Base-by-base conservation (phyloP, 768 basidiomycete genomes). In the Suillus plorans region DNA sequence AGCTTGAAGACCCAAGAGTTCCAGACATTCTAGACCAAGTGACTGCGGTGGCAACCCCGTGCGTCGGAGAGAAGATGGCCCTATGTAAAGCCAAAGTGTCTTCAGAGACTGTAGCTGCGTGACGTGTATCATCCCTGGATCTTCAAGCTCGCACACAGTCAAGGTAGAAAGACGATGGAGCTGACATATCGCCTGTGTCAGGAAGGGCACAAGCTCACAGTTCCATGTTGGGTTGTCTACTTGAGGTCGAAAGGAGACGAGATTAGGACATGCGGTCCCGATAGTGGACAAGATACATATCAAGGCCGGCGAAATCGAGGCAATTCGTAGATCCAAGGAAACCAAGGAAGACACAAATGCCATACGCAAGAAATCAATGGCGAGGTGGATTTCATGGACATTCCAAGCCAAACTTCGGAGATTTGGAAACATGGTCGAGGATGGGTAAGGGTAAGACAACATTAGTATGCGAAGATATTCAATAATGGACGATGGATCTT, bases 391-490 rank as follows among this genome's bases (percentile, higher is more conserved):
- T 20, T 68, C 56, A 31, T 60, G 45, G 64, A 69, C 67, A 50
- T 69, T 67, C 74, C 74, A 76, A 39, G 68, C 53, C 28, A 75
- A 66, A 31, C 69, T 64, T 0, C 49, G 71, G 25, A 74, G 70
- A 18, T 71, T 74, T 5, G 74, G 73, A 28, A 76, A 71, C 8
- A 76, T 41, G 0, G 73, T 71, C 7, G 68, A 50, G 0, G 71
- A 61, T 0, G 69, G 65, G 22, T 65, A 64, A 0, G 67, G 59
- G 13, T 67, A 64, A n/a, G 67, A 65, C 57, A 74, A 64, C 59
- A 49, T 70, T 1, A 63, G 28, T 22, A 70, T 62, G 14, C 45
- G 65, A 39, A 42, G 28, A 25, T 42, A 18, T 20, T 49, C 50
- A 5, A 64, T 66, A n/a, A 74, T 65, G 18, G 67, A 64, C 5